Base-by-base conservation (phyloP, 2,329 filamentous ascomycete species). In the Hortaea werneckii region DNA sequence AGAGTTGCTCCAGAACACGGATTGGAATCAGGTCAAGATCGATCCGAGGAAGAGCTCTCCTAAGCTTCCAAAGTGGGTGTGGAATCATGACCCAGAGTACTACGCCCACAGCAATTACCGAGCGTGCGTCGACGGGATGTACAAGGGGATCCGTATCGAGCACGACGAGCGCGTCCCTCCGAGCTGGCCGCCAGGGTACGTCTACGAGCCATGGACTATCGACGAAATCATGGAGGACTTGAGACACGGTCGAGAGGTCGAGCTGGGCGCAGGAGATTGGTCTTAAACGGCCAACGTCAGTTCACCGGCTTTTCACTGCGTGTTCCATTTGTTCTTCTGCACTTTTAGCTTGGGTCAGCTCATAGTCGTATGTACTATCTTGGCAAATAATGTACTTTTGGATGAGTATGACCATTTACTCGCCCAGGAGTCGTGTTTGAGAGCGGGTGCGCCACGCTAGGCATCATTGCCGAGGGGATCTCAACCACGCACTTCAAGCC, bases 11-110 rank as follows among this genome's bases (percentile, higher is more conserved):
- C 68, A 72, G 54, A 65, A 69, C 45, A 72, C 69, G 8, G 66
- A 72, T 53, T 72, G 69, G 70, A 63, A 67, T 46, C 70, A 71
- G 50, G 68, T 72, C 46, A 67, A 69, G 54, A 58, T 69, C 1
- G 65, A 71, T 49, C 68, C 68, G 0, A 63, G 66, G 37, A 60
- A 64, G 6, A 68, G 67, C 10, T 64, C 66, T n/a, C 67, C 67
- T 29, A 68, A 70, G 53, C 63, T 67, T 1, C 69, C 69, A 2
- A 67, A 66, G 49, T 72, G 69, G 70, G 65, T 72, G 2, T 71
- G 65, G 57, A 54, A 48, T 28, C 68, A 71, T 50, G 68, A 72
- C 47, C 68, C 68, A 1, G 69, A 72, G 51, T 58, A 60, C 3
- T 70, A 72, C 47, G 67, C 65, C 5, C 67, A 68, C 39, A 62